Evolutionary conservation across 1,284 basidiomycete genomes (phyloP).

Genomic region (Ceratobasidium sp.): DNA sequence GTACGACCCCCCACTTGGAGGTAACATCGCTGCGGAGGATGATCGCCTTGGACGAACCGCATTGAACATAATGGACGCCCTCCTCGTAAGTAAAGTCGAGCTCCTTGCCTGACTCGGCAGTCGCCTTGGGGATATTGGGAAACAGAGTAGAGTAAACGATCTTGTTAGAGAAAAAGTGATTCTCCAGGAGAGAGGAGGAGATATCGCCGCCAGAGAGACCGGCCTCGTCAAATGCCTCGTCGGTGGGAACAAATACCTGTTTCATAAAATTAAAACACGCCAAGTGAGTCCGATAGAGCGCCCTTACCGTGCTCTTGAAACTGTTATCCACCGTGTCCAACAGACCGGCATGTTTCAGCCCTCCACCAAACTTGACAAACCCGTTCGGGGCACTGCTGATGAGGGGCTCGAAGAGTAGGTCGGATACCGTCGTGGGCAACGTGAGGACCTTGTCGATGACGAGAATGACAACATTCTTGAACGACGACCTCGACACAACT

Average conservation of each 20-base stretch:
- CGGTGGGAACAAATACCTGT: too few species aligned
- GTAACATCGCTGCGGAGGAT: slow-evolving; percentile 3
- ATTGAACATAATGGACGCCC: neutral
- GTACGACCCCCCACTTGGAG: neutral
- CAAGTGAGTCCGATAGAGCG: neutral
- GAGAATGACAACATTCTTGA: neutral
- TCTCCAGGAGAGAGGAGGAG: neutral
- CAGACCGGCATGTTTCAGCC: neutral
- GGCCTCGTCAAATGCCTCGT: neutral
- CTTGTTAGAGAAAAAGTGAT: neutral
- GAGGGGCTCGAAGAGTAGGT: slow-evolving; percentile 12
- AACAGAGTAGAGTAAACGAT: neutral
- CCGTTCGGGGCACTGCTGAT: too few species aligned
- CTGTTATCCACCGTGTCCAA: neutral
- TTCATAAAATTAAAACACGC: neutral
- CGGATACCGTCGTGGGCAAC: neutral
- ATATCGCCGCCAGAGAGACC: slow-evolving; percentile 4
- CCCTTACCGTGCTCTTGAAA: neutral
- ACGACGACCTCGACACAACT: neutral
- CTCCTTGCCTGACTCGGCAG: too few species aligned
- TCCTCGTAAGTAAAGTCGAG: too few species aligned
- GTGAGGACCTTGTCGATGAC: slow-evolving; percentile 3
- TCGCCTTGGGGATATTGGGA: neutral
- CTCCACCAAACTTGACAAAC: slow-evolving; percentile 7
- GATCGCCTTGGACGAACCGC: neutral